Percentiles rank a stretch among this genome's conserved stretches.
These are phyloP conservation scores for Breynia disticha DNA, from an alignment of 441 rosid genomes.

Conservation along the genomic window DNA sequence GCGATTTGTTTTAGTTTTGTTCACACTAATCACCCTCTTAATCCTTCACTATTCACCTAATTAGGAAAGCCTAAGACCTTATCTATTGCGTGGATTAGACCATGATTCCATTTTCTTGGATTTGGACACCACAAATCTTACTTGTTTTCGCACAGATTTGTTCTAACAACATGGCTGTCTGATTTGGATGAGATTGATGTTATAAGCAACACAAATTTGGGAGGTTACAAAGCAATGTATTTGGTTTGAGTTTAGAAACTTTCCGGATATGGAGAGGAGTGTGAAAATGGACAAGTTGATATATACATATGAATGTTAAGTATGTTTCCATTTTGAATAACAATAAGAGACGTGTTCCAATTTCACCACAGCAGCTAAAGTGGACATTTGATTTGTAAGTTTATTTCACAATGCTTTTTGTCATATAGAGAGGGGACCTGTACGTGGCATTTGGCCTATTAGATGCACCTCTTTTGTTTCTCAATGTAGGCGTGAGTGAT, in stretches of 20 bases:
- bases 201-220: too few relatives aligned
- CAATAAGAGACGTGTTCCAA: not conserved
- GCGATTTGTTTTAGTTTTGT: not conserved
- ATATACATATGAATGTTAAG: not conserved
- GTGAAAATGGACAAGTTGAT: not conserved
- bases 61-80: constrained; percentile 25
- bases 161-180: too few relatives aligned
- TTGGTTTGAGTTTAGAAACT: too few relatives aligned
- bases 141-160: not conserved
- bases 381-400: constrained; percentile 1
- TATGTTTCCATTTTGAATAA: not conserved
- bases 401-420: not conserved
- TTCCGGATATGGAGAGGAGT: too few relatives aligned
- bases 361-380: not conserved
- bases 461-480: too few relatives aligned
- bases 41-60: constrained; percentile 22
- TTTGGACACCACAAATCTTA: not conserved
- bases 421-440: not conserved
- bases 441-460: not conserved
- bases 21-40: constrained; percentile 12
- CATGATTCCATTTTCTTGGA: too few relatives aligned
- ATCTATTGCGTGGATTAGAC: too few relatives aligned
- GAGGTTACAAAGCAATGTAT: too few relatives aligned
- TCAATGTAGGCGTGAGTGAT: too few relatives aligned
- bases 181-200: too few relatives aligned